Evolutionary conservation across 2,329 filamentous ascomycete genomes (phyloP).

Genomic region (Sclerotinia borealis): DNA sequence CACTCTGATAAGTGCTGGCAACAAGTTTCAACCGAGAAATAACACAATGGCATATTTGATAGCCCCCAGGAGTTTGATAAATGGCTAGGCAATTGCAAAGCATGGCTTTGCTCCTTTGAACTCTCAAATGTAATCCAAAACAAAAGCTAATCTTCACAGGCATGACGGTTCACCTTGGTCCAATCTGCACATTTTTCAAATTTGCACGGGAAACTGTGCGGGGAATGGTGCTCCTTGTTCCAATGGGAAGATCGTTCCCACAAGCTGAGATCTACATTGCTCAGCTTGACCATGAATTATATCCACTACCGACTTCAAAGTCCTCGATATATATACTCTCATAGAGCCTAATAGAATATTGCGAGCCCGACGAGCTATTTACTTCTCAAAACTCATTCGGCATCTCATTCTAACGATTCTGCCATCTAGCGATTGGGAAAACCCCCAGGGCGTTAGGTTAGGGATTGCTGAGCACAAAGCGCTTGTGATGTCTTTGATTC

Average conservation of each 20-base stretch:
- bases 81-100: not conserved
- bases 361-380: not conserved
- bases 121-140: not conserved
- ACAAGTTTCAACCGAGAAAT: not conserved
- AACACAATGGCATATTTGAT: not conserved
- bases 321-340: not conserved
- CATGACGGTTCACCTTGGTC: not conserved
- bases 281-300: not conserved
- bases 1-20: not conserved
- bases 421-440: not conserved
- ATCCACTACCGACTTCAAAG: not conserved
- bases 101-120: not conserved
- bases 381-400: not conserved
- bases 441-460: not conserved
- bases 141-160: not conserved
- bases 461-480: not conserved
- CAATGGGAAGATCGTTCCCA: not conserved
- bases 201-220: too few relatives aligned
- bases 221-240: not conserved
- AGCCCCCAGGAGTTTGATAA: not conserved
- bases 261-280: not conserved
- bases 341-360: not conserved
- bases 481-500: not conserved
- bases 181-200: too few relatives aligned
- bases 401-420: not conserved